These are phyloP conservation scores for Aspergillus phoenicis DNA, from an alignment of 2,329 filamentous ascomycete species.

Conservation along the genomic window DNA sequence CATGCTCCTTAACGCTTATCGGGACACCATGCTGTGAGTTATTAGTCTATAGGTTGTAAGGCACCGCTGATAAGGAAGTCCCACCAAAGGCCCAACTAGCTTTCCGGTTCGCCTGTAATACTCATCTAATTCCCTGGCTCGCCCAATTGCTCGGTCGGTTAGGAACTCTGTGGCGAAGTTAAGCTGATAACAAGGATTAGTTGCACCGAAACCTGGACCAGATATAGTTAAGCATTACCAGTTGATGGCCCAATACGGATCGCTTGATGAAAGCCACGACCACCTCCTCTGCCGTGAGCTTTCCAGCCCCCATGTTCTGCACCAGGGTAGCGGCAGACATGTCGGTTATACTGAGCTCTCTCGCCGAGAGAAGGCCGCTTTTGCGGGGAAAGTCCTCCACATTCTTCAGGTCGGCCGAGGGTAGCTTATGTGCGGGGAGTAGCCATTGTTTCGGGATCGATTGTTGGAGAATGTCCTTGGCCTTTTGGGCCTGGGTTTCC, in stretches of 20 bases:
- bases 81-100: slow-evolving; percentile 51
- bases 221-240: slow-evolving; percentile 20
- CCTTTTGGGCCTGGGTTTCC: slow-evolving; percentile 36
- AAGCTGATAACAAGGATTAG: slow-evolving; percentile 22
- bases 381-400: slow-evolving; percentile 37
- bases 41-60: neutral
- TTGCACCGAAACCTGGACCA: neutral
- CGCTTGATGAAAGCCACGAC: slow-evolving; percentile 38
- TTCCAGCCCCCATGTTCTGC: slow-evolving; percentile 29
- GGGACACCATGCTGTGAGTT: slow-evolving; percentile 53
- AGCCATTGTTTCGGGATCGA: slow-evolving; percentile 43
- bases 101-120: slow-evolving; percentile 41
- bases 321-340: slow-evolving; percentile 35
- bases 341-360: slow-evolving; percentile 58
- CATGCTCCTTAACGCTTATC: slow-evolving; percentile 63
- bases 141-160: slow-evolving; percentile 36
- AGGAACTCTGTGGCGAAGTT: slow-evolving; percentile 45
- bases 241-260: slow-evolving; percentile 37
- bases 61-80: neutral
- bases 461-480: slow-evolving; percentile 34
- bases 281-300: slow-evolving; percentile 35
- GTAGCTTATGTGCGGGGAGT: slow-evolving; percentile 30
- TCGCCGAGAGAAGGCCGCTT: slow-evolving; percentile 52
- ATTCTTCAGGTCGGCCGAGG: slow-evolving; percentile 31
- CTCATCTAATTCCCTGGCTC: slow-evolving; percentile 37